phyloP scores from a whole-genome alignment of 139 green algal genomes.

The Coccomyxa sp. region DNA sequence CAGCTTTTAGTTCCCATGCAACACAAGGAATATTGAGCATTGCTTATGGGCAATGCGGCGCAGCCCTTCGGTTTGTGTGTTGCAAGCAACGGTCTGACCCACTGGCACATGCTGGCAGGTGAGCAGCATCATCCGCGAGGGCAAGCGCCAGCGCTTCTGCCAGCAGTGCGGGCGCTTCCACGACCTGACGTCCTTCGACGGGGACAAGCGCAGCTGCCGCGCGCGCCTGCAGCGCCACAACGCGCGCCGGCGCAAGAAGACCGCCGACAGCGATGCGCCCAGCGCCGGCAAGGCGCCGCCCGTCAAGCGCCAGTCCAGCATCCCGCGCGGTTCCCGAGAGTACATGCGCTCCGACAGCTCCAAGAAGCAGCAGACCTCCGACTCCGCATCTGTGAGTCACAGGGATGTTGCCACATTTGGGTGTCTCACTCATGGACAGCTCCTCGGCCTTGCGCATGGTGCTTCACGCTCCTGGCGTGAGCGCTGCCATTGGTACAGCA shows the following conservation, averaged over 20 bases:
- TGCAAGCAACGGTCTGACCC: too few relatives aligned
- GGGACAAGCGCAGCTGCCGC: slow-evolving; percentile 61
- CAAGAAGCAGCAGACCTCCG: background rate
- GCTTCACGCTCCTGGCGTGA: too few relatives aligned
- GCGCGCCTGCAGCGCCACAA: slow-evolving; percentile 63
- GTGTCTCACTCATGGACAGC: too few relatives aligned
- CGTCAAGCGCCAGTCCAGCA: background rate
- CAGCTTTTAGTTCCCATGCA: too few relatives aligned
- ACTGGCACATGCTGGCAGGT: too few relatives aligned
- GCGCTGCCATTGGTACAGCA: too few relatives aligned
- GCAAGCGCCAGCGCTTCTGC: slow-evolving; percentile 72
- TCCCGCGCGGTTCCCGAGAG: background rate
- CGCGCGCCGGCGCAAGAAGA: slow-evolving; percentile 37
- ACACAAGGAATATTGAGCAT: too few relatives aligned
- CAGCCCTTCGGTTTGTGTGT: too few relatives aligned
- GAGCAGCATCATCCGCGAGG: slow-evolving; percentile 29
- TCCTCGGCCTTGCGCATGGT: too few relatives aligned
- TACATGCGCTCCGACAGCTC: background rate
- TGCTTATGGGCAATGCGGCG: too few relatives aligned
- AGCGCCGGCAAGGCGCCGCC: background rate
- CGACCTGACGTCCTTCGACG: slow-evolving; percentile 82
- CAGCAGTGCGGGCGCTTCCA: slow-evolving; percentile 92
- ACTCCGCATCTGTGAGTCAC: too few relatives aligned
- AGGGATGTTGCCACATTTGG: too few relatives aligned
- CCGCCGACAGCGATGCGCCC: background rate